These are phyloP conservation scores for Yarrowia bubula DNA, from an alignment of 805 yeast genomes.

Conservation along the genomic window DNA sequence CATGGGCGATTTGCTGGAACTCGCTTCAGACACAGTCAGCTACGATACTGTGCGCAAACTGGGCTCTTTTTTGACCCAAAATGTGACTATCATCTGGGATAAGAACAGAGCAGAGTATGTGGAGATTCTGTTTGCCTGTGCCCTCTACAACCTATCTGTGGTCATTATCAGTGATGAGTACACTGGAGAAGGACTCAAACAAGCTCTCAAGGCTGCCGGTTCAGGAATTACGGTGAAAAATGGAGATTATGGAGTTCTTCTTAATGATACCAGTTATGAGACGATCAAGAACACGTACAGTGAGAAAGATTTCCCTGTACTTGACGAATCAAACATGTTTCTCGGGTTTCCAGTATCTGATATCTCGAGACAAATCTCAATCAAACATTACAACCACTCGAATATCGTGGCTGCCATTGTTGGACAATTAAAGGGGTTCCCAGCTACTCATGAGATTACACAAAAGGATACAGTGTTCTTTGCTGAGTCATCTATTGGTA, in stretches of 20 bases:
- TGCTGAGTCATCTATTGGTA: constrained; percentile 34
- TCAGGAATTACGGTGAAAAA: neutral
- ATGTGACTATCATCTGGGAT: constrained; percentile 39
- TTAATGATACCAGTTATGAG: neutral
- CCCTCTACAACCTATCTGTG: constrained; percentile 11
- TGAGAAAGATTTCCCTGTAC: neutral
- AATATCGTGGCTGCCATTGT: constrained; percentile 41
- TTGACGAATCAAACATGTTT: constrained; percentile 17
- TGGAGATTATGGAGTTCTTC: neutral
- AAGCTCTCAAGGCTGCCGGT: neutral
- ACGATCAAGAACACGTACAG: constrained; percentile 12
- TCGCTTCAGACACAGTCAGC: constrained; percentile 33
- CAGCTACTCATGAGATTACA: constrained; percentile 36
- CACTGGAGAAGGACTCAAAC: neutral
- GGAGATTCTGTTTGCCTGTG: constrained; percentile 27
- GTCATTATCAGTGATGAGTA: constrained; percentile 19
- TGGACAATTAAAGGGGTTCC: constrained; percentile 40
- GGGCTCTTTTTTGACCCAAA: neutral
- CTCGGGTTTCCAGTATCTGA: constrained; percentile 26
- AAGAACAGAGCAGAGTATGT: constrained; percentile 13
- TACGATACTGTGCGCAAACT: neutral
- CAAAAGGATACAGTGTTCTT: constrained; percentile 37
- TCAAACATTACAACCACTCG: constrained; percentile 30
- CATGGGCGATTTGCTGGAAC: constrained; percentile 65
- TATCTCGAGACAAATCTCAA: neutral